Evolutionary conservation across 2,329 filamentous ascomycete species (phyloP), one percentile per base, ranked within the genome.

Genomic region (Penicillium decumbens): DNA sequence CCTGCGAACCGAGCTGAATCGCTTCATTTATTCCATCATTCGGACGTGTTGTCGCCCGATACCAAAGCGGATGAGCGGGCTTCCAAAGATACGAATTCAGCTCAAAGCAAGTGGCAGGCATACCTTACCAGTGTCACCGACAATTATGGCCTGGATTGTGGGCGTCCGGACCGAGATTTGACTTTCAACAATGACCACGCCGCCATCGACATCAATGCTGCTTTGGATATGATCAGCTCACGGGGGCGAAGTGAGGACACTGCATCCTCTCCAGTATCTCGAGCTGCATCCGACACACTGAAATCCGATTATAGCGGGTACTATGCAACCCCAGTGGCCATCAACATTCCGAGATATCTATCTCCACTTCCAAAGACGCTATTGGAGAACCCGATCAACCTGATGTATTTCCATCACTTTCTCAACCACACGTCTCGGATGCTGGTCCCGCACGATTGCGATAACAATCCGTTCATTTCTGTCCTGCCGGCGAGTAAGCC

Each of bases 361-460:
- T 80, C 77, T 49, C 77, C 77, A 2, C 65, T 85, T 20, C 82
- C 82, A 4, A 60, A 72, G 3, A 71, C 79, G 8, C 72, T 90
- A 27, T 70, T 80, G 38, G 80, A 85, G 32, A 91, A 89, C 59
- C 85, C 83, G 1, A 92, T 92, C 81, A 92, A 93, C 61, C 69
- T 93, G 53, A 77, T 93, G 57, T 85, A 85, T 60, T 85, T 85
- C 56, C 82, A 86, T 63, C 82, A 84, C 60, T 85, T 93, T 63
- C 75, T 93, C 51, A 88, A 91, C 59, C 86, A 93, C 66, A 93
- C 88, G 3, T 87, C 87, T 6, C 80, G 82, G 51, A 83, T 83
- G 58, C 66, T 82, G 47, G 77, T 82, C 2, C 78, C 81, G 1
- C 81, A 85, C 60, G 80, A 84, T 59, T 84, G 81, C 61, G 74